Conservation (phyloP, 805 yeast species). For the Cyberlindnera euphorbiae region DNA sequence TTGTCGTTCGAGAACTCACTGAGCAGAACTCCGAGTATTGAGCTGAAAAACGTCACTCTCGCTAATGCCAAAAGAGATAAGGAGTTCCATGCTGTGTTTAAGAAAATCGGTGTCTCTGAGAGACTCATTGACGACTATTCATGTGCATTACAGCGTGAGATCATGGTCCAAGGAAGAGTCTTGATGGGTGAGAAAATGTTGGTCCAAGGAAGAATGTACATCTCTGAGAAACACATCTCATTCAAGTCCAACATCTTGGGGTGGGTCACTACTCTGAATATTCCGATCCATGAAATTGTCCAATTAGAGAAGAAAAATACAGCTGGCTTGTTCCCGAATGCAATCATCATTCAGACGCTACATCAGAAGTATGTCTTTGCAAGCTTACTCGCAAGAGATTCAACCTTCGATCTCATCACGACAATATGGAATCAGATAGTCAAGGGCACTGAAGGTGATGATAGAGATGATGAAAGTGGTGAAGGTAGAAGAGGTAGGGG, state of each 20-base stretch:
- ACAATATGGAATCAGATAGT: conserved; percentile 55
- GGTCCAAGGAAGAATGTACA: conserved; percentile 80
- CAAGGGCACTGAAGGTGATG: conserved; percentile 22
- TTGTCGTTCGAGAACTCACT: conserved; percentile 7
- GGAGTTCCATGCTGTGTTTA: conserved; percentile 76
- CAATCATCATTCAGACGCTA: conserved; percentile 40
- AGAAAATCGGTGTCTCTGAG: conserved; percentile 63
- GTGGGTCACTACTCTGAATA: conserved; percentile 78
- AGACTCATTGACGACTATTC: conserved; percentile 77
- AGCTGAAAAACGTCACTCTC: conserved; percentile 17
- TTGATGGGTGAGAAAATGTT: conserved; percentile 56
- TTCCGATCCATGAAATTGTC: conserved; percentile 72
- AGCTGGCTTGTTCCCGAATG: conserved; percentile 89
- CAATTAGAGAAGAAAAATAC: conserved; percentile 76
- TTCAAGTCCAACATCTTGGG: conserved; percentile 86
- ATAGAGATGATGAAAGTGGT: conserved; percentile 10
- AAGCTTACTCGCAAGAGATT: conserved; percentile 75
- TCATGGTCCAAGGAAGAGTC: conserved; percentile 74
- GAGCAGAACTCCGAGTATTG: conserved; percentile 8
- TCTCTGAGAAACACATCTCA: conserved; percentile 72
- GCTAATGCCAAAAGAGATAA: conserved; percentile 60
- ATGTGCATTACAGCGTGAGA: conserved; percentile 86
- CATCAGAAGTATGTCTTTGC: conserved; percentile 75
- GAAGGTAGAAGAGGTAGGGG: conserved; percentile 4
- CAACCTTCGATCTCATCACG: conserved; percentile 43